These are phyloP conservation scores for Eucalyptus erythrocorys DNA, from an alignment of 345 rosid species.

Conservation along the genomic window DNA sequence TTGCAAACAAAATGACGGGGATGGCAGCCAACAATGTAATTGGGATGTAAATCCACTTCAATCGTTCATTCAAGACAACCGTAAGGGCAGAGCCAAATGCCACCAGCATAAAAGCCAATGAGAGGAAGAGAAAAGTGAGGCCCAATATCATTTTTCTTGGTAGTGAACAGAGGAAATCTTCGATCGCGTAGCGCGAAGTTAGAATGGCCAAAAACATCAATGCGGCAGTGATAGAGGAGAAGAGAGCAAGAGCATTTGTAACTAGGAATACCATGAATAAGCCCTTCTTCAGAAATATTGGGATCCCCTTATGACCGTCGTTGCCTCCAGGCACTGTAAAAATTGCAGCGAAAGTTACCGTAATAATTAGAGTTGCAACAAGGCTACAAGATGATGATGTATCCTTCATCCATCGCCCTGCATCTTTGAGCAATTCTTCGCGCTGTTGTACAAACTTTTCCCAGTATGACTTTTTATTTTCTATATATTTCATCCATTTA, in stretches of 20 bases:
- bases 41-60: background rate
- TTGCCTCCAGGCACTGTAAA: background rate
- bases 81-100: background rate
- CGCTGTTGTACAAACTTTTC: background rate
- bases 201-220: background rate
- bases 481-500: rapidly evolving
- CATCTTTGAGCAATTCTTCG: background rate
- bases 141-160: background rate
- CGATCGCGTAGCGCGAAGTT: background rate
- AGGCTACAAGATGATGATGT: background rate
- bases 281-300: background rate
- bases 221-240: background rate
- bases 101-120: background rate
- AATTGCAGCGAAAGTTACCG: background rate
- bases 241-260: background rate
- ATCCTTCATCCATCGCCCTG: background rate
- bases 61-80: background rate
- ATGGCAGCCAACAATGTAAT: background rate
- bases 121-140: background rate
- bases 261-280: background rate
- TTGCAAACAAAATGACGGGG: background rate
- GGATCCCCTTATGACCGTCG: background rate
- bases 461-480: background rate
- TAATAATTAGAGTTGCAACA: background rate
- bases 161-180: background rate